Conservation (phyloP, 495 filamentous ascomycete genomes). For the Clavariopsis aquatica region DNA sequence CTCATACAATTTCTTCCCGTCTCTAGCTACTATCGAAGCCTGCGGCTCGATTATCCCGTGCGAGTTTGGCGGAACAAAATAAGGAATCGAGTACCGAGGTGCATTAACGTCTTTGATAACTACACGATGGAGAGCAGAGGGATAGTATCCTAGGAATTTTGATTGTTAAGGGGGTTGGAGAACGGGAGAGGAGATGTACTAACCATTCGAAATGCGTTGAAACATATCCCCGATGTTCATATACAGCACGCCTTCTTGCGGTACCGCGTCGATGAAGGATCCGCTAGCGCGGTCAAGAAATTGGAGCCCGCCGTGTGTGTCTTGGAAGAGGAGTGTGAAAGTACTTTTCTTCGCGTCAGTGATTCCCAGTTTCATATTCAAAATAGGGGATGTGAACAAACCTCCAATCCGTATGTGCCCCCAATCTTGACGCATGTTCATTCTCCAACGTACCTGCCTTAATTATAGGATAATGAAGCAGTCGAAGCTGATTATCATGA, state of each 20-base stretch:
- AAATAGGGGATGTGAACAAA: conserved; percentile 3
- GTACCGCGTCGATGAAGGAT: conserved; percentile 20
- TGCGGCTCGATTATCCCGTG: conserved; percentile 25
- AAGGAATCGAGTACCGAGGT: conserved; percentile 31
- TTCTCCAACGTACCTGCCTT: conserved; percentile 40
- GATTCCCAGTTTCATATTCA: too few relatives aligned
- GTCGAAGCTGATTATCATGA: conserved; percentile 53
- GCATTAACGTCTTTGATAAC: background rate
- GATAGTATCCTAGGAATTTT: conserved; percentile 17
- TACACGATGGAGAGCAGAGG: conserved; percentile 22
- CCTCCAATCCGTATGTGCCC: conserved; percentile 31
- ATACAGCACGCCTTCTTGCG: conserved; percentile 22
- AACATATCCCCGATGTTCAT: conserved; percentile 36
- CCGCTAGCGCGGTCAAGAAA: conserved; percentile 15
- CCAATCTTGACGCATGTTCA: background rate
- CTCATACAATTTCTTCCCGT: conserved; percentile 16
- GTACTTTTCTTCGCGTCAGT: conserved; percentile 2
- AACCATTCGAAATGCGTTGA: conserved; percentile 32
- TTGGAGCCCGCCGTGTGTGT: conserved; percentile 19
- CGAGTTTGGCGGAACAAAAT: conserved; percentile 18
- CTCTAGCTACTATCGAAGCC: conserved; percentile 1
- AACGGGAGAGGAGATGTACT: background rate
- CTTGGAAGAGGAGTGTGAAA: conserved; percentile 34
- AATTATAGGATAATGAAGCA: conserved; percentile 67
- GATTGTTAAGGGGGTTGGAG: background rate